phyloP scores from a whole-genome alignment of 129 eudicot species.

The Smallanthus sonchifolius region DNA sequence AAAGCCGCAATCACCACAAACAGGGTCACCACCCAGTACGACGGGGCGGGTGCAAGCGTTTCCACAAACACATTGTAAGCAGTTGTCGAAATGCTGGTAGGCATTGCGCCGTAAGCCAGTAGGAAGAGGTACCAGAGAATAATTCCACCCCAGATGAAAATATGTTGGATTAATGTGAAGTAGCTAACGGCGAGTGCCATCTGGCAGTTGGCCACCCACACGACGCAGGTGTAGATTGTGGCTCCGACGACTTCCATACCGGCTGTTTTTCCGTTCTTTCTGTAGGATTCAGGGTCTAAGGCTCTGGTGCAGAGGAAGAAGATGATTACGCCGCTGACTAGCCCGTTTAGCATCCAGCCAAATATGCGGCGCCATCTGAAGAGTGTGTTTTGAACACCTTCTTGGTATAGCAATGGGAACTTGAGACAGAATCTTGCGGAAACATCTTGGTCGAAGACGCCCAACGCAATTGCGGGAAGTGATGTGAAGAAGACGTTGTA shows the following conservation, averaged over 20 bases:
- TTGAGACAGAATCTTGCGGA: constrained; percentile 79
- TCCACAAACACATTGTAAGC: constrained; percentile 74
- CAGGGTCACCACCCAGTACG: constrained; percentile 59
- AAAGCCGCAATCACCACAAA: constrained; percentile 55
- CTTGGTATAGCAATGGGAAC: constrained; percentile 92
- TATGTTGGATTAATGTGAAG: constrained; percentile 84
- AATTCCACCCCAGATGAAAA: constrained; percentile 87
- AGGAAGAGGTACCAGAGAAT: constrained; percentile 72
- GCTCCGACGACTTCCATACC: constrained; percentile 64
- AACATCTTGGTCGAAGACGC: constrained; percentile 93
- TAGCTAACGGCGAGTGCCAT: constrained; percentile 80
- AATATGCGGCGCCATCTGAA: constrained; percentile 86
- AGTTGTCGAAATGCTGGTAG: constrained; percentile 49
- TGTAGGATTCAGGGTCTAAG: constrained; percentile 49
- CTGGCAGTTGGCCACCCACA: constrained; percentile 90
- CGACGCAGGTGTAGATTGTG: constrained; percentile 70
- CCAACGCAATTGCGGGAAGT: constrained; percentile 82
- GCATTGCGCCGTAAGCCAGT: constrained; percentile 71
- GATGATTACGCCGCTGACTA: constrained; percentile 54
- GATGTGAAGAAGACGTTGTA: constrained; percentile 97
- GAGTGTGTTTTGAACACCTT: constrained; percentile 80
- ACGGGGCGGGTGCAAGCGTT: constrained; percentile 61
- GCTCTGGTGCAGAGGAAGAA: constrained; percentile 58
- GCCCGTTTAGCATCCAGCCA: constrained; percentile 91
- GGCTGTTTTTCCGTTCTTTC: constrained; percentile 50